Evolutionary conservation across 108 stramenopile species (phyloP).

Genomic region (Cyclostephanos invisitatus): DNA sequence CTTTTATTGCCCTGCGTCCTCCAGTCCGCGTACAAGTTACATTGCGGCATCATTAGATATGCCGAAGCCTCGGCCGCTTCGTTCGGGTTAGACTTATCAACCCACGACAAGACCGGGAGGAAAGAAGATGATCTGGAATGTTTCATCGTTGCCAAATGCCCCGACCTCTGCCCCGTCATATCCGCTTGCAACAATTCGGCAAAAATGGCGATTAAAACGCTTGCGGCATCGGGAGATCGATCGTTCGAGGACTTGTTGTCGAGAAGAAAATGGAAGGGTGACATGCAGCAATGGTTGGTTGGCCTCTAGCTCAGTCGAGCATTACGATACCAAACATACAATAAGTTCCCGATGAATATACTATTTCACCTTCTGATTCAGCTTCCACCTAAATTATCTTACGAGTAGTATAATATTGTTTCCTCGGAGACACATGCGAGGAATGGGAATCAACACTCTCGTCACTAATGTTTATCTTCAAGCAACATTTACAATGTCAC

Average conservation of each 20-base stretch:
- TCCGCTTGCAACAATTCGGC: constrained; percentile 36
- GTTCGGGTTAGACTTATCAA: constrained; percentile 22
- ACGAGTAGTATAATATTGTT: no score
- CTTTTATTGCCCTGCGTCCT: constrained; percentile 41
- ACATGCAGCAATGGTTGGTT: constrained; percentile 43
- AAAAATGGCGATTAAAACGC: constrained; percentile 37
- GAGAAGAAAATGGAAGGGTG: constrained; percentile 35
- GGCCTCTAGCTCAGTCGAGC: constrained; percentile 7
- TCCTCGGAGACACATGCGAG: no score
- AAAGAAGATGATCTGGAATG: constrained; percentile 19
- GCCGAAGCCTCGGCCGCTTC: constrained; percentile 17
- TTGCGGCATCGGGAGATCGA: constrained; percentile 21
- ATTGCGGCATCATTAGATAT: constrained; percentile 35
- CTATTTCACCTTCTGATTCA: no score
- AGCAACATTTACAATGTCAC: no score
- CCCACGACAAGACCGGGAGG: constrained; percentile 26
- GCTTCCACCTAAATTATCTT: no score
- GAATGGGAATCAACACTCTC: no score
- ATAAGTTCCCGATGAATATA: neutral
- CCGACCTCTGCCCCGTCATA: constrained; percentile 21
- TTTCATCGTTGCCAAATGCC: constrained; percentile 23
- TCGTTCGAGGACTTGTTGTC: constrained; percentile 27
- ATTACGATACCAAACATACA: neutral
- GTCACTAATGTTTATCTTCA: no score
- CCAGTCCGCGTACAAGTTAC: constrained; percentile 41